These are phyloP conservation scores for Diplodia seriata DNA, from an alignment of 2,329 filamentous ascomycete species.

Conservation along the genomic window DNA sequence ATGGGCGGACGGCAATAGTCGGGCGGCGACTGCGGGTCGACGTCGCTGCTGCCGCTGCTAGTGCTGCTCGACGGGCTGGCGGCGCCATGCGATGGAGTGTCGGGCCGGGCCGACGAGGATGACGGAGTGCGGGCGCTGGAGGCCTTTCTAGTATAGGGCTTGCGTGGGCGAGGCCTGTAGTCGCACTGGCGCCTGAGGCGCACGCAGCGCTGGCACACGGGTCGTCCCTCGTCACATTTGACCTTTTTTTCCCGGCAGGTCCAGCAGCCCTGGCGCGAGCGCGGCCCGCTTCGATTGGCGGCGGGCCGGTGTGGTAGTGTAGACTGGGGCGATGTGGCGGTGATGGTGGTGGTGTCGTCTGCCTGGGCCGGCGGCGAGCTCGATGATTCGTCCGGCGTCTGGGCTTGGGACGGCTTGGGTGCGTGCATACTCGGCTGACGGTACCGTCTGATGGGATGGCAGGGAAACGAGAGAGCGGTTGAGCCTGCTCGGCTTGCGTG, in stretches of 20 bases:
- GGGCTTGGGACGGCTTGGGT: constrained; percentile 4
- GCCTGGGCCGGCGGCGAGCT: not conserved
- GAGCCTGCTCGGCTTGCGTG: not conserved
- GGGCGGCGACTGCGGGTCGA: not conserved
- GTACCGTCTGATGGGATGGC: constrained; percentile 16
- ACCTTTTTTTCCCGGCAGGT: constrained; percentile 25
- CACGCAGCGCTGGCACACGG: constrained; percentile 46
- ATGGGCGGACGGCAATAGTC: constrained; percentile 5
- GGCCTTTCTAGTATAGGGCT: constrained; percentile 22
- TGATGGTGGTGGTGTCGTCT: constrained; percentile 1
- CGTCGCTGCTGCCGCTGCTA: constrained; percentile 24
- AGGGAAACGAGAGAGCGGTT: constrained; percentile 14
- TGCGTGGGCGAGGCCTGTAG: constrained; percentile 17
- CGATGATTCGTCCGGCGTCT: constrained; percentile 1
- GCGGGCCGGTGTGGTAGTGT: constrained; percentile 9
- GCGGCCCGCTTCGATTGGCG: constrained; percentile 30
- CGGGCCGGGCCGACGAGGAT: not conserved
- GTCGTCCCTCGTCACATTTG: constrained; percentile 29
- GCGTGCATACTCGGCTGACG: constrained; percentile 11
- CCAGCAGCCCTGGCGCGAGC: constrained; percentile 21
- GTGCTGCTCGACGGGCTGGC: constrained; percentile 13
- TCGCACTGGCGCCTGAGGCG: constrained; percentile 47
- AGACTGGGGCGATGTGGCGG: not conserved
- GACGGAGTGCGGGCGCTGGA: constrained; percentile 4
- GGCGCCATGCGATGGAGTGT: constrained; percentile 1